Percentiles rank a stretch among this genome's conserved stretches.
These are phyloP conservation scores for Knoxdaviesia proteae DNA, from an alignment of 2,329 filamentous ascomycete species.

Conservation along the genomic window DNA sequence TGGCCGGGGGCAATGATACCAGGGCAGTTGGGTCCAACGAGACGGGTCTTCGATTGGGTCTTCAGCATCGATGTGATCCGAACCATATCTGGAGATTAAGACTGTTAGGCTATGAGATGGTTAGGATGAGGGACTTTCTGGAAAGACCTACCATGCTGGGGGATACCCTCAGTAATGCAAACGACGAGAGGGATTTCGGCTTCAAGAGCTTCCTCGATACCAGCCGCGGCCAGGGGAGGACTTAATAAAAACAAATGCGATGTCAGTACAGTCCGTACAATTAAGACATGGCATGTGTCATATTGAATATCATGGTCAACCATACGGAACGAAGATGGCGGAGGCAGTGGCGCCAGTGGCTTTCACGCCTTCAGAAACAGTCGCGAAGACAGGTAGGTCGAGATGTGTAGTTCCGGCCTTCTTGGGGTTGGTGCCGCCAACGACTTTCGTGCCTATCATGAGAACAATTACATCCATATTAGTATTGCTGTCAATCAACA, in stretches of 20 bases:
- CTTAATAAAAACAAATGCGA: slow-evolving; percentile 19
- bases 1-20: slow-evolving; percentile 88
- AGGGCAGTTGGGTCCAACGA: slow-evolving; percentile 95
- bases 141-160: slow-evolving; percentile 60
- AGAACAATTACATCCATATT: not conserved
- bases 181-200: slow-evolving; percentile 91
- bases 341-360: slow-evolving; percentile 78
- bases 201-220: slow-evolving; percentile 89
- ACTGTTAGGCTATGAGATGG: not conserved
- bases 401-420: slow-evolving; percentile 87
- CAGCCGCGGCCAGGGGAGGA: slow-evolving; percentile 73
- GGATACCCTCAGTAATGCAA: slow-evolving; percentile 95
- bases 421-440: slow-evolving; percentile 97
- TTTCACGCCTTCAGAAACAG: slow-evolving; percentile 72
- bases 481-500: not conserved
- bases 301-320: slow-evolving; percentile 5
- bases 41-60: slow-evolving; percentile 87
- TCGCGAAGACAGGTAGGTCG: slow-evolving; percentile 80
- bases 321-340: slow-evolving; percentile 88
- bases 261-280: not conserved
- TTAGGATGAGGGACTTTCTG: slow-evolving; percentile 3
- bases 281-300: not conserved
- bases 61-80: slow-evolving; percentile 96
- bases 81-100: slow-evolving; percentile 59
- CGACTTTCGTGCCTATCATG: slow-evolving; percentile 72